These are phyloP conservation scores for Earliella scabrosa DNA, from an alignment of 1,284 basidiomycete genomes.

Conservation along the genomic window DNA sequence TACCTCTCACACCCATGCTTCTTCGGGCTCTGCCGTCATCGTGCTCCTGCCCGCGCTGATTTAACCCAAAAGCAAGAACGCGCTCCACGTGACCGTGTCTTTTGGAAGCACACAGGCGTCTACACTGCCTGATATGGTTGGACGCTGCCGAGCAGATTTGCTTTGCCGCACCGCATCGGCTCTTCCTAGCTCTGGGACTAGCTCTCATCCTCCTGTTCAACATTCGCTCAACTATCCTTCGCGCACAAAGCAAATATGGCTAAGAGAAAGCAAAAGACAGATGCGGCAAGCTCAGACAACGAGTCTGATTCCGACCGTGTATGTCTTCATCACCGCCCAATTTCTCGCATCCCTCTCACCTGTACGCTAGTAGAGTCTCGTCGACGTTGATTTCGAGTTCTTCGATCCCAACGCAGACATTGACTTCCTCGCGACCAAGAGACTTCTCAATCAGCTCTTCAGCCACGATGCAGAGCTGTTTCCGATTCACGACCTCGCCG, in stretches of 20 bases:
- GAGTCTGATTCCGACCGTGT: conserved; percentile 30
- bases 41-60: too few relatives aligned
- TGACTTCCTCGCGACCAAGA: conserved; percentile 88
- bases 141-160: neutral
- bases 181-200: neutral
- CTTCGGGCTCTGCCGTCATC: too few relatives aligned
- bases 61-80: too few relatives aligned
- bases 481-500: conserved; percentile 73
- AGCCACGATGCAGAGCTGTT: conserved; percentile 80
- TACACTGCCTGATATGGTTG: neutral
- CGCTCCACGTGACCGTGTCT: too few relatives aligned
- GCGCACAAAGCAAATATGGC: conserved; percentile 20
- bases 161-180: too few relatives aligned
- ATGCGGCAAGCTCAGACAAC: conserved; percentile 16
- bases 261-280: conserved; percentile 27
- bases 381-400: conserved; percentile 93
- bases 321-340: neutral
- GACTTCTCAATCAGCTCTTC: conserved; percentile 81
- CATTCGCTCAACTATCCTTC: neutral
- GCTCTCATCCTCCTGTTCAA: neutral
- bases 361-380: conserved; percentile 52
- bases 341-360: neutral
- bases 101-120: too few relatives aligned
- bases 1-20: too few relatives aligned
- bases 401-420: conserved; percentile 82